Evolutionary conservation across 192 early-diverging fungal genomes (phyloP).

Genomic region (Coemansia sp.): DNA sequence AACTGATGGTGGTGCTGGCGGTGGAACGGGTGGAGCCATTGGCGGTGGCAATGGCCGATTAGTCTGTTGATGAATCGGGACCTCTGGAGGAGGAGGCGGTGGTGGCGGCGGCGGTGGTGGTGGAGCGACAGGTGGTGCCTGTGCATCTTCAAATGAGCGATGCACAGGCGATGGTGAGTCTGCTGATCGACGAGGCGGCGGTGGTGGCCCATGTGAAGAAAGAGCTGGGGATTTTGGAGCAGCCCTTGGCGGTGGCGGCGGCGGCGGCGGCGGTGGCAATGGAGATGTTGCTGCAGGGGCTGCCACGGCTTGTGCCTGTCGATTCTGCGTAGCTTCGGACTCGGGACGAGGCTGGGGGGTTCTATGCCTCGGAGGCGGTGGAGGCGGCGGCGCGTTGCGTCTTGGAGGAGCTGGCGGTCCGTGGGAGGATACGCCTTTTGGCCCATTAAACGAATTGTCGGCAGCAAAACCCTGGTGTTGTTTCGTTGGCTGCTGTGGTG

Average conservation of each 20-base stretch:
- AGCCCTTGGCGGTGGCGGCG: conserved; percentile 16
- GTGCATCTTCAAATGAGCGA: neutral
- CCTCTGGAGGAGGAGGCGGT: conserved; percentile 12
- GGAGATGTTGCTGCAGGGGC: conserved; percentile 22
- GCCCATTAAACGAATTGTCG: neutral
- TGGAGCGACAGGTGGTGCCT: conserved; percentile 10
- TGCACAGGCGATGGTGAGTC: conserved; percentile 19
- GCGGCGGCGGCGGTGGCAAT: conserved; percentile 9
- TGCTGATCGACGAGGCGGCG: conserved; percentile 22
- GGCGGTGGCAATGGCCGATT: too few relatives aligned
- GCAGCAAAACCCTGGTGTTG: conserved; percentile 1
- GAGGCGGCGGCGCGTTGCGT: conserved; percentile 22
- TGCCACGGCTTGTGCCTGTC: conserved; percentile 6
- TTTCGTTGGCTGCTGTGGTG: conserved; percentile 1
- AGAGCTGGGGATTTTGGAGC: conserved; percentile 10
- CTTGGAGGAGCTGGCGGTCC: conserved; percentile 33
- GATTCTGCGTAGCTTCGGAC: conserved; percentile 8
- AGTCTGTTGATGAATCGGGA: too few relatives aligned
- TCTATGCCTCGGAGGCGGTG: conserved; percentile 25
- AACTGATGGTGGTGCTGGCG: conserved; percentile 7
- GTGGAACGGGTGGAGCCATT: neutral
- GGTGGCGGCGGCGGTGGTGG: conserved; percentile 16
- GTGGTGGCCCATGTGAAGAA: conserved; percentile 9
- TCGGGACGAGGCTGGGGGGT: conserved; percentile 8
- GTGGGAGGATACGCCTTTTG: conserved; percentile 17